These are phyloP conservation scores for Podospora appendiculata DNA, from an alignment of 495 filamentous ascomycete genomes.

Conservation along the genomic window DNA sequence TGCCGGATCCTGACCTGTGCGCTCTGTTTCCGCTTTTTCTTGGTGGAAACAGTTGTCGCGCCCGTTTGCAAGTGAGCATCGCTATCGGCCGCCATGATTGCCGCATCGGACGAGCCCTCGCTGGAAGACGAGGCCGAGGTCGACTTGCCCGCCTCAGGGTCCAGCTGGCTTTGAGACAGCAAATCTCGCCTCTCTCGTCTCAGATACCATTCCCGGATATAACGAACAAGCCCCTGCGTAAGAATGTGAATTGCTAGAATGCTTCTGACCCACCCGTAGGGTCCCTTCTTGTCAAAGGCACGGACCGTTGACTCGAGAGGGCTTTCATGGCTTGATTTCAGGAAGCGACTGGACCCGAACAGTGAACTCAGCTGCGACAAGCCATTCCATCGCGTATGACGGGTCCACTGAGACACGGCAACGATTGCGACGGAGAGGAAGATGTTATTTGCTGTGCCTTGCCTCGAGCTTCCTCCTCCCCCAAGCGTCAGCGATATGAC, in stretches of 20 bases:
- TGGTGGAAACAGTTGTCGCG: slow-evolving; percentile 39
- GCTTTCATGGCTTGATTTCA: slow-evolving; percentile 30
- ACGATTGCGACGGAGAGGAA: slow-evolving; percentile 78
- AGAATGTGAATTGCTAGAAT: slow-evolving; percentile 82
- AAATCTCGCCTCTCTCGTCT: slow-evolving; percentile 43
- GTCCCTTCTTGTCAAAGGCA: slow-evolving; percentile 39
- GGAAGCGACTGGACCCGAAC: slow-evolving; percentile 33
- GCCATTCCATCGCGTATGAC: slow-evolving; percentile 43
- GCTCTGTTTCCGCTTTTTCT: slow-evolving; percentile 83
- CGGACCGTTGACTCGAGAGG: slow-evolving; percentile 33
- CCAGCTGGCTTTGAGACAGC: slow-evolving; percentile 32
- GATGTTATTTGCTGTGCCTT: slow-evolving; percentile 62
- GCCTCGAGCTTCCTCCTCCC: slow-evolving; percentile 72
- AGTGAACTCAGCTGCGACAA: slow-evolving; percentile 31
- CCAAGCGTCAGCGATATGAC: slow-evolving; percentile 92
- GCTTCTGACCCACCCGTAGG: slow-evolving; percentile 46
- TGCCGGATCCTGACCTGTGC: slow-evolving; percentile 83
- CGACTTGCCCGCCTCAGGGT: slow-evolving; percentile 42
- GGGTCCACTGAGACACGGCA: slow-evolving; percentile 57
- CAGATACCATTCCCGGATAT: slow-evolving; percentile 53
- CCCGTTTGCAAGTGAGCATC: slow-evolving; percentile 29
- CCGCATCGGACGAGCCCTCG: slow-evolving; percentile 30
- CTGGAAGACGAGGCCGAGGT: slow-evolving; percentile 9
- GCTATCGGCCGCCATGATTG: slow-evolving; percentile 38
- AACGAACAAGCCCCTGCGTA: slow-evolving; percentile 66